Conservation (phyloP, 192 early-diverging fungal genomes). For the Spinellus fusiger region DNA sequence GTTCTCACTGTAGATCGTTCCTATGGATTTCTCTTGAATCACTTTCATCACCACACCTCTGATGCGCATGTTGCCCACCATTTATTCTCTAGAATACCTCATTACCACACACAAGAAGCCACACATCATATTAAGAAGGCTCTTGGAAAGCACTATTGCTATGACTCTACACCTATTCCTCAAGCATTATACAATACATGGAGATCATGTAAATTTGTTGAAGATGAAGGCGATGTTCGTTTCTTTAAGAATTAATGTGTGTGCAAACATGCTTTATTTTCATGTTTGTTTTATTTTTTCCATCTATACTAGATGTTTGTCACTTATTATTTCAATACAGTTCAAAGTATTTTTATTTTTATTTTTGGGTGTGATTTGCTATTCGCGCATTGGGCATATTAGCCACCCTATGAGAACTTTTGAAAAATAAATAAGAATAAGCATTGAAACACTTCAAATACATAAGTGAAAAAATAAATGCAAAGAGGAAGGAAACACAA, state of each 20-base stretch:
- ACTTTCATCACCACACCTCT: constrained; percentile 70
- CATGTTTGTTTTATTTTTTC: too few relatives aligned
- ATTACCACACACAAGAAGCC: constrained; percentile 89
- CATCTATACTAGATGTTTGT: too few relatives aligned
- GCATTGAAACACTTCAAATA: too few relatives aligned
- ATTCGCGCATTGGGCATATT: too few relatives aligned
- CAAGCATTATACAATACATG: constrained; percentile 64
- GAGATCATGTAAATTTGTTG: constrained; percentile 78
- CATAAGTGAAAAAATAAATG: too few relatives aligned
- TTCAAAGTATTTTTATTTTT: too few relatives aligned
- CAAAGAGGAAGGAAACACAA: too few relatives aligned
- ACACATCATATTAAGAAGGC: constrained; percentile 75
- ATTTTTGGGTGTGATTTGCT: too few relatives aligned
- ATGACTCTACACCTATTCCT: constrained; percentile 67
- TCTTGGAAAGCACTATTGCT: constrained; percentile 76
- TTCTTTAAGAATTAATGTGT: constrained; percentile 55
- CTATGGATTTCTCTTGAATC: constrained; percentile 79
- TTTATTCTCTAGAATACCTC: constrained; percentile 95
- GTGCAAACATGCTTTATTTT: neutral
- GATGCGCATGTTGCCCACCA: constrained; percentile 95
- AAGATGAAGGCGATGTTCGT: constrained; percentile 79
- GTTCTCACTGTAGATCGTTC: constrained; percentile 82
- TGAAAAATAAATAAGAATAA: too few relatives aligned
- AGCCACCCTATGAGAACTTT: too few relatives aligned
- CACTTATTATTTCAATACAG: too few relatives aligned